Evolutionary conservation across 352 stramenopile species (phyloP), one percentile per base, ranked within the genome.

Genomic region (Globisporangium camurandrum): DNA sequence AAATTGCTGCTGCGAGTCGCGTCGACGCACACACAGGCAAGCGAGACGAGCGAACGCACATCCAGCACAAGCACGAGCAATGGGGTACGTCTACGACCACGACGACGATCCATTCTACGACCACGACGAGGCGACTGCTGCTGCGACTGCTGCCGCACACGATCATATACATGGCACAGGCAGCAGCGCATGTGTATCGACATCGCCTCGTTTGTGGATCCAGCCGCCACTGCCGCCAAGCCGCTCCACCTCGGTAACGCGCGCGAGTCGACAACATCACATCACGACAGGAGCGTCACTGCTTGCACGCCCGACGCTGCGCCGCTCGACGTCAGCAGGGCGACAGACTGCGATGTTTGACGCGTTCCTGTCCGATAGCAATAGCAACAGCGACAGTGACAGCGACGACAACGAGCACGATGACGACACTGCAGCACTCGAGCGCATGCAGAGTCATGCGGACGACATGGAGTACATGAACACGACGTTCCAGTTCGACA

Each of bases 381-480:
- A n/a, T n/a, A n/a, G n/a, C n/a, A n/a, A n/a, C n/a, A n/a, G n/a
- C n/a, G n/a, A n/a, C n/a, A n/a, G n/a, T n/a, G n/a, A 57, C 36
- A 58, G 48, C 16, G 65, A 58, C 40, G 58, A 49, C 39, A 55
- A 36, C 42, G 60, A 64, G 37, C 59, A 76, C 24, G 58, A 69
- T 39, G 59, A 60, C 22, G 56, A 64, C 10, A 58, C 51, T 12
- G 34, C 56, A 7, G 52, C 36, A 0, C 9, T 78, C 24, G 23
- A 61, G 47, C 61, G 70, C 31, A 82, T 82, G 70, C 67, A 78
- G 56, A 56, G 65, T 46, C 66, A 82, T 38, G 68, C 66, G 5
- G 71, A 82, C 52, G 71, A 82, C 54, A 62, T 70, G 53, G 46
- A 49, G 30, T 77, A 71, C 57, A 48, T 70, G 20, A 52, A 68